Conservation (phyloP, 1,139 yeast species). For the Pichia sp. region DNA sequence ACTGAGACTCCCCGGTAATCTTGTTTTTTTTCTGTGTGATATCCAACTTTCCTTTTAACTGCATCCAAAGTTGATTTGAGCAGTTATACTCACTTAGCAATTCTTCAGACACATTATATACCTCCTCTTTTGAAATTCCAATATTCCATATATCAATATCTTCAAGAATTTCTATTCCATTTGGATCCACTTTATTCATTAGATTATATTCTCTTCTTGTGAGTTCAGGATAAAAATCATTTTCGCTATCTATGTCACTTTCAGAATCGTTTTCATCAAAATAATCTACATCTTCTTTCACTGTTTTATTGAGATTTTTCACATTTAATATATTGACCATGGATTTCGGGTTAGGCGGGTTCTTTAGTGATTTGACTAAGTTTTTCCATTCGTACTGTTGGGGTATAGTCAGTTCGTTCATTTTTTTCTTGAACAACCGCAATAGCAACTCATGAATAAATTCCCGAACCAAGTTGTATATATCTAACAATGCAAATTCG, state of each 20-base stretch:
- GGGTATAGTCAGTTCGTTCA: slow-evolving; percentile 4
- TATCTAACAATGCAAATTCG: slow-evolving; percentile 5
- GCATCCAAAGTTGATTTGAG: neutral
- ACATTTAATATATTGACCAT: slow-evolving; percentile 8
- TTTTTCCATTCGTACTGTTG: slow-evolving; percentile 10
- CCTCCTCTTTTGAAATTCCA: slow-evolving; percentile 9
- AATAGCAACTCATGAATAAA: slow-evolving; percentile 7
- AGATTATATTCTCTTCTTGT: neutral
- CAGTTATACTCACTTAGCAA: neutral
- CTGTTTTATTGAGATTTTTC: neutral
- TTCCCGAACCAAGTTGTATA: slow-evolving; percentile 1
- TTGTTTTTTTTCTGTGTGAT: neutral
- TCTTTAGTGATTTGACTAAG: neutral
- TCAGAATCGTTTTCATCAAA: slow-evolving; percentile 11
- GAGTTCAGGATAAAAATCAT: slow-evolving; percentile 3
- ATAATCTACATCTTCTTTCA: slow-evolving; percentile 9
- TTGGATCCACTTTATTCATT: slow-evolving; percentile 1
- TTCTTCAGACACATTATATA: slow-evolving; percentile 2
- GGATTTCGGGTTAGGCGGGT: slow-evolving; percentile 3
- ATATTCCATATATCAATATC: slow-evolving; percentile 8
- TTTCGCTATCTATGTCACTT: slow-evolving; percentile 16
- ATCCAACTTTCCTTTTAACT: neutral
- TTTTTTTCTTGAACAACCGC: slow-evolving; percentile 5
- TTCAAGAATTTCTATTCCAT: slow-evolving; percentile 2
- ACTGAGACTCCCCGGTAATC: too few relatives aligned